Evolutionary conservation across 176 grass and related monocot genomes (phyloP), one percentile per base, ranked within the genome.

Genomic region (Saccharum spontaneum): DNA sequence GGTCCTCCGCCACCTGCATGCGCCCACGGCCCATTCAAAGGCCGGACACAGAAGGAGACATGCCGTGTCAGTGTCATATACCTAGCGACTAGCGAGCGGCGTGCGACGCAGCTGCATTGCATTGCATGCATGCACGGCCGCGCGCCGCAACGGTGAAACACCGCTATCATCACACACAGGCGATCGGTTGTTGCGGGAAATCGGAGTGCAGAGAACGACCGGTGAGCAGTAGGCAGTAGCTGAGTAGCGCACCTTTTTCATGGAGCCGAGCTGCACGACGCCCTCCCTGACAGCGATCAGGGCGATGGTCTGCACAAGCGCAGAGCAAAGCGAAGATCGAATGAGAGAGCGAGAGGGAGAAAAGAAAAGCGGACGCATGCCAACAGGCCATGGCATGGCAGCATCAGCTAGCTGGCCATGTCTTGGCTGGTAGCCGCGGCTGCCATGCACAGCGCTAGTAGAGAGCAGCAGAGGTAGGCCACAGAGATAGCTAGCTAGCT

Each of bases 201-300:
- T 11, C 57, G n/a, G 57, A 61, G 57, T 61, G 57, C 57, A 62
- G 79, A 78, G 68, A 76, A 72, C 72, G 85, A 87, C 75, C 18
- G 59, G 61, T 70, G 81, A 40, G 20, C 17, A 38, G 59, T 39
- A 63, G 33, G 36, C 2, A 33, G 3, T 10, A 17, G n/a, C 33
- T 7, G 30, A 22, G 18, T 1, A 57, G n/a, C 5, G 48, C 14
- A 95, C 97, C 94, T 99, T 99, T 86, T 88, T 94, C 73, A 90
- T 88, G 80, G 97, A 91, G 89, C 94, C 94, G 84, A 99, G 89
- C 82, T 99, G 97, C 79, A 99, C 91, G 36, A 99, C 94, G 67
- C 97, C 97, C 84, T 99, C 97, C 59, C 97, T 94, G 88, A 96
- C 91, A 62, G 94, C 91, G 78, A 99, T 88, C 69, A 99, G 83